Conservation (phyloP, 1,139 yeast species). For the Nakaseomyces delphensis region DNA sequence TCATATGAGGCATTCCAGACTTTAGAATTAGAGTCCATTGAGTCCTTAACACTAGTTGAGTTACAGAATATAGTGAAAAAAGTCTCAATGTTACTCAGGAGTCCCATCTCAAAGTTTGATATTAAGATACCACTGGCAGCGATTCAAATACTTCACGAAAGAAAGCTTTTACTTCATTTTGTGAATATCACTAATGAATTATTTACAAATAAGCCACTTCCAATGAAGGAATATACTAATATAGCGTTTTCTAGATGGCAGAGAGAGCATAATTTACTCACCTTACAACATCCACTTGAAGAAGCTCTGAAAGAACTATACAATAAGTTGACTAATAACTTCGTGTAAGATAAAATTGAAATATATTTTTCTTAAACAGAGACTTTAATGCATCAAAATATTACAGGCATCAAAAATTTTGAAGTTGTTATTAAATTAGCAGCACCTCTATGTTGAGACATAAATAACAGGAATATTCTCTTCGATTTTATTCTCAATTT, state of each 20-base stretch:
- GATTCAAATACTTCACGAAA: conserved; percentile 24
- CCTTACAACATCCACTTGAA: conserved; percentile 22
- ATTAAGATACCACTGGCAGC: conserved; percentile 27
- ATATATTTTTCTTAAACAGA: too few relatives aligned
- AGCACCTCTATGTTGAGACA: too few relatives aligned
- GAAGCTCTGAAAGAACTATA: conserved; percentile 20
- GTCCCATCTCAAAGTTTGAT: conserved; percentile 29
- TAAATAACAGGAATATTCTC: too few relatives aligned
- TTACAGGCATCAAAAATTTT: too few relatives aligned
- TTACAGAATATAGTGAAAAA: conserved; percentile 30
- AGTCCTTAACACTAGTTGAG: conserved; percentile 11
- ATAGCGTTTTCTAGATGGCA: conserved; percentile 20
- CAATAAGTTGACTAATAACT: conserved; percentile 7
- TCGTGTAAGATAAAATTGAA: conserved; percentile 1
- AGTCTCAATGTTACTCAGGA: conserved; percentile 26
- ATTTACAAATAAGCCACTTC: conserved; percentile 22
- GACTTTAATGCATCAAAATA: too few relatives aligned
- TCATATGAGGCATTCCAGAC: neutral
- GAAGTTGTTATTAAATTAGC: too few relatives aligned
- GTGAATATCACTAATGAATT: conserved; percentile 26
- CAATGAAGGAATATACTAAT: conserved; percentile 19
- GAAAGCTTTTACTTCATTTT: conserved; percentile 27
- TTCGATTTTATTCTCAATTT: too few relatives aligned
- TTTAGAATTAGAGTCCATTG: conserved; percentile 2
- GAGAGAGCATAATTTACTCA: conserved; percentile 15